Base-by-base conservation (phyloP, 441 rosid species). In the Pelargonium exstipulatum region DNA sequence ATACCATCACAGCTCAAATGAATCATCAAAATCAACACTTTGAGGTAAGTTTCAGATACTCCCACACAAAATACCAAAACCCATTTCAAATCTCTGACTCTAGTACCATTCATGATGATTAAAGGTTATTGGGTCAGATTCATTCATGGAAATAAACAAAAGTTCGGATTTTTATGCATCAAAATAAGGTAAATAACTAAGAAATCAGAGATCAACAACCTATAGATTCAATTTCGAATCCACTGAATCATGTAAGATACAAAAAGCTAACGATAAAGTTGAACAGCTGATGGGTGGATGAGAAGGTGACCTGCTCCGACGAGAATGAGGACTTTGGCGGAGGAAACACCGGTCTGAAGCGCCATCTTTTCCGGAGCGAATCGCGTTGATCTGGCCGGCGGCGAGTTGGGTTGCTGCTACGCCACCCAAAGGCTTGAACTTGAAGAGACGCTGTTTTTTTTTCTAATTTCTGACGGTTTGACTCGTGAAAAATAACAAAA, bases 271-370 rank as follows among this genome's bases (percentile, higher is more conserved):
- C 35, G 46, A 53, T 55, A 24, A n/a, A 24, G 43, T 16, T 17
- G 10, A 24, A 0, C 58, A 35, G 4, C 18, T n/a, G 32, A 66
- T 32, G 5, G 5, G 49, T 9, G 2, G 62, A 64, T 66, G 17
- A 46, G 49, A 74, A 26, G 32, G 32, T 26, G 60, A 89, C 97
- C 95, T 80, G 97, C 98, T 26, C 98, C 97, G 67, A 88, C 83
- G 62, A 93, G 85, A 71, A 91, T 75, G 65, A 93, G 82, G 46
- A 90, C 96, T 74, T 89, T 89, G 76, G 96, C 87, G 80, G 91
- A 79, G 74, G 86, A 85, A 76, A 88, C 90, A 1, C 91, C 95
- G 8, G 96, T 77, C 84, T 93, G 97, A 83, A 90, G 9, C 73
- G 97, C 98, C 97, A 93, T 90, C 51, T 60, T 66, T 71, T 55